Percentiles rank a stretch among this genome's conserved stretches.
phyloP scores from a whole-genome alignment of 2,329 filamentous ascomycete species.

The Penicillium aurantiogriseum region DNA sequence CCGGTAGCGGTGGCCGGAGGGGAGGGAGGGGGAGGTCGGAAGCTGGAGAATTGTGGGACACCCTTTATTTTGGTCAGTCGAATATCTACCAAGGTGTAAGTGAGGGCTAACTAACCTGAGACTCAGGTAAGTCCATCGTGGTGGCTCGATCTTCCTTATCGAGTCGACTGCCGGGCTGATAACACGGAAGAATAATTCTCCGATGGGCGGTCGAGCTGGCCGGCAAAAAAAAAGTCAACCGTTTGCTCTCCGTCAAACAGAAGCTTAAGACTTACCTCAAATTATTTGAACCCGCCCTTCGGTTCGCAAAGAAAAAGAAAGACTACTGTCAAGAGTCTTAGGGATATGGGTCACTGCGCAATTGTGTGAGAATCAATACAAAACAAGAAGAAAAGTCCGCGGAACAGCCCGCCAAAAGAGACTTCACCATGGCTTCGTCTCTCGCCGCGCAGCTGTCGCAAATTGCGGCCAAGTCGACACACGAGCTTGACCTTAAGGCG shows the following conservation, averaged over 20 bases:
- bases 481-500: slow-evolving; percentile 87
- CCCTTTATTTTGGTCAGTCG: slow-evolving; percentile 26
- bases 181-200: slow-evolving; percentile 28
- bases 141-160: slow-evolving; percentile 15
- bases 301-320: background rate
- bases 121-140: slow-evolving; percentile 39
- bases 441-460: slow-evolving; percentile 92
- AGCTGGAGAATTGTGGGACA: slow-evolving; percentile 73
- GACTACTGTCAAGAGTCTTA: background rate
- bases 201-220: slow-evolving; percentile 17
- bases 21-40: slow-evolving; percentile 54
- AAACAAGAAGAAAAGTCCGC: background rate
- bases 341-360: slow-evolving; percentile 6
- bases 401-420: slow-evolving; percentile 11
- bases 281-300: background rate
- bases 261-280: slow-evolving; percentile 3
- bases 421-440: slow-evolving; percentile 68
- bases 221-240: slow-evolving; percentile 35
- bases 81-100: background rate
- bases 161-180: slow-evolving; percentile 9
- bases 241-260: background rate
- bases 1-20: slow-evolving; percentile 21
- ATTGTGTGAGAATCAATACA: slow-evolving; percentile 6
- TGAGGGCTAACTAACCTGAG: slow-evolving; percentile 31
- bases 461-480: slow-evolving; percentile 84